Percentiles rank a stretch among this genome's conserved stretches.
phyloP scores from a whole-genome alignment of 345 rosid species.

The Aethionema arabicum region DNA sequence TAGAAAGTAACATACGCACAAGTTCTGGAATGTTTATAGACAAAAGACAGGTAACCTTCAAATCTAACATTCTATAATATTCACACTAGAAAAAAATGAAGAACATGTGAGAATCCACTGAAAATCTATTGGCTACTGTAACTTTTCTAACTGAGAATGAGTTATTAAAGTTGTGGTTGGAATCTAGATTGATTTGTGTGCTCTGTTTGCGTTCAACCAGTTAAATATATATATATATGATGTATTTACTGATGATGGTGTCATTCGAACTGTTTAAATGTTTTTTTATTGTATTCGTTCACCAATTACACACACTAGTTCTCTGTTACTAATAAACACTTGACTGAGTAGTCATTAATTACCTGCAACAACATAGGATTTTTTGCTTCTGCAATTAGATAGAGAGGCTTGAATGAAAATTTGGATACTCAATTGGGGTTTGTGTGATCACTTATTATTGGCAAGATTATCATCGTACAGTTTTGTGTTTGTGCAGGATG shows the following conservation, averaged over 20 bases:
- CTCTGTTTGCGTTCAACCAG: no score
- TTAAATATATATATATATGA: no score
- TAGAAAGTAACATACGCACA: conserved; percentile 78
- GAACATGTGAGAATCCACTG: not conserved
- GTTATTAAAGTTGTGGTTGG: not conserved
- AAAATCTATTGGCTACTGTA: not conserved
- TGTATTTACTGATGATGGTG: no score
- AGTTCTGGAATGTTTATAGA: conserved; percentile 88
- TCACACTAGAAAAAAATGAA: not conserved
- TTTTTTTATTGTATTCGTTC: no score
- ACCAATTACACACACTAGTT: no score
- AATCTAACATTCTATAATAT: not conserved
- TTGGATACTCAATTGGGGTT: not conserved
- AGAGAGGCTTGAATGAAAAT: conserved; percentile 14
- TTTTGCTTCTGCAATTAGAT: conserved; percentile 17
- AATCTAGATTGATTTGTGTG: no score
- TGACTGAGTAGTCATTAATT: not conserved
- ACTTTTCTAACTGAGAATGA: not conserved
- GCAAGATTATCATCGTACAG: not conserved
- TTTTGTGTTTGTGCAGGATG: conserved; percentile 61
- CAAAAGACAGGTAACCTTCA: conserved; percentile 63
- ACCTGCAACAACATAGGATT: not conserved
- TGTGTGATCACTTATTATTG: conserved; percentile 7
- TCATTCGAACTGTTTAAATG: no score
- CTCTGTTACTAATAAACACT: not conserved